These are phyloP conservation scores for Pseudogymnoascus destructans DNA, from an alignment of 2,329 filamentous ascomycete genomes.

Conservation along the genomic window DNA sequence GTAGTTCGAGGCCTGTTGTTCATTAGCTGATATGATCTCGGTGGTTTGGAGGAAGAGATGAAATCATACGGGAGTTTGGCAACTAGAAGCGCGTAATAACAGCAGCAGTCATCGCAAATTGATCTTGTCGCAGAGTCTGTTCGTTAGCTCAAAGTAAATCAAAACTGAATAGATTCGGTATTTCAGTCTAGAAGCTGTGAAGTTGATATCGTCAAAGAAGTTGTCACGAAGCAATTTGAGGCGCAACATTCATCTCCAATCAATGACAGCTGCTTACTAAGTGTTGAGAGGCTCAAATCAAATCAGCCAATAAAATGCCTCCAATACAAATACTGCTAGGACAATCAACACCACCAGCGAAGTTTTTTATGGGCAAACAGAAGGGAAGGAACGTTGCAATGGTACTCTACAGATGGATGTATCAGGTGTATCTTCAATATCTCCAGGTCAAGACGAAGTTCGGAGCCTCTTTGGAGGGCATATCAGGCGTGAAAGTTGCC, in stretches of 20 bases:
- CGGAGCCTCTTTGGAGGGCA: not conserved
- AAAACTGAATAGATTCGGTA: not conserved
- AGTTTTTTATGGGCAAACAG: not conserved
- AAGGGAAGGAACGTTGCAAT: not conserved
- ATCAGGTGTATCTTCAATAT: not conserved
- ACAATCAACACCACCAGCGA: not conserved
- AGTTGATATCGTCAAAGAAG: not conserved
- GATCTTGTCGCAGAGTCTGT: not conserved
- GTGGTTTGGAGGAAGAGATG: not conserved
- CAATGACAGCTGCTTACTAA: conserved; percentile 4
- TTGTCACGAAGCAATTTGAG: not conserved
- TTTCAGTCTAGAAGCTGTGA: not conserved
- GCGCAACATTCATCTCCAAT: conserved; percentile 1
- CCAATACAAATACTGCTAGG: not conserved
- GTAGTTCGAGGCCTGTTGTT: not conserved
- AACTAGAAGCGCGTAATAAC: conserved; percentile 2
- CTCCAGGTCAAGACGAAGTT: not conserved
- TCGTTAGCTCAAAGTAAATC: not conserved
- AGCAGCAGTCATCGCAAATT: conserved; percentile 4
- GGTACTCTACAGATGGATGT: not conserved
- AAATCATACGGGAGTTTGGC: not conserved
- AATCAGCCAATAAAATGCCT: not conserved
- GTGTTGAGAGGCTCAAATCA: not conserved
- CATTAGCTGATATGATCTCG: not conserved
- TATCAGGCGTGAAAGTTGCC: not conserved